Evolutionary conservation across 2,329 filamentous ascomycete genomes (phyloP).

Genomic region (Leptographium lundbergii): DNA sequence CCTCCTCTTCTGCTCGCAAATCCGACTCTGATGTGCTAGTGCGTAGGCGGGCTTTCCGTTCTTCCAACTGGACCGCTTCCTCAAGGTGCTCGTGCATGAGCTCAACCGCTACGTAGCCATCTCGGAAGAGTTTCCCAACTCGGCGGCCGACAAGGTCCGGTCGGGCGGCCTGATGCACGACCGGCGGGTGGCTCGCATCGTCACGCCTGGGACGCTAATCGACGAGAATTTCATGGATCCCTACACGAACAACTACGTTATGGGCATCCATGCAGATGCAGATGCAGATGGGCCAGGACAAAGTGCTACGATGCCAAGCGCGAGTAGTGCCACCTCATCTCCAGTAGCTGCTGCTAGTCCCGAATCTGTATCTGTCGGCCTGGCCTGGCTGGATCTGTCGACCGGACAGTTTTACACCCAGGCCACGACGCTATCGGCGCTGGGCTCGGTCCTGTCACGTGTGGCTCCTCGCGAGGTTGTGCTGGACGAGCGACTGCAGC

Average conservation of each 20-base stretch:
- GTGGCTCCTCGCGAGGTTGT: constrained; percentile 79
- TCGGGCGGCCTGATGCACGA: constrained; percentile 73
- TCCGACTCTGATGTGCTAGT: neutral
- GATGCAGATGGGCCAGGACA: neutral
- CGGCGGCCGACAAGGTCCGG: constrained; percentile 55
- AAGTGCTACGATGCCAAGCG: neutral
- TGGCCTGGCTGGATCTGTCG: constrained; percentile 91
- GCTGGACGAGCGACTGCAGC: constrained; percentile 50
- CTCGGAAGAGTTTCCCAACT: constrained; percentile 80
- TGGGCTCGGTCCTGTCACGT: constrained; percentile 72
- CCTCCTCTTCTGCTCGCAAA: neutral
- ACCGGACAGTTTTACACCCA: constrained; percentile 93
- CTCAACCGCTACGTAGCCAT: constrained; percentile 84
- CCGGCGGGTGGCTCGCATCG: constrained; percentile 70
- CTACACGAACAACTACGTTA: constrained; percentile 82
- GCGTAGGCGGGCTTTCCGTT: constrained; percentile 73
- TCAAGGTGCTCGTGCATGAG: constrained; percentile 88
- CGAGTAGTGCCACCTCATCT: constrained; percentile 11
- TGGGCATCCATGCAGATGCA: constrained; percentile 54
- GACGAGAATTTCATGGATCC: constrained; percentile 97
- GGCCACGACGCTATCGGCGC: constrained; percentile 50
- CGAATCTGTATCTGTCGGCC: constrained; percentile 38
- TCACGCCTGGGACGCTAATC: constrained; percentile 90
- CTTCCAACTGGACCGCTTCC: constrained; percentile 81
- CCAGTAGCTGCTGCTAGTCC: neutral